Base-by-base conservation (phyloP, 2,329 filamentous ascomycete genomes). In the Cladobotryum mycophilum region DNA sequence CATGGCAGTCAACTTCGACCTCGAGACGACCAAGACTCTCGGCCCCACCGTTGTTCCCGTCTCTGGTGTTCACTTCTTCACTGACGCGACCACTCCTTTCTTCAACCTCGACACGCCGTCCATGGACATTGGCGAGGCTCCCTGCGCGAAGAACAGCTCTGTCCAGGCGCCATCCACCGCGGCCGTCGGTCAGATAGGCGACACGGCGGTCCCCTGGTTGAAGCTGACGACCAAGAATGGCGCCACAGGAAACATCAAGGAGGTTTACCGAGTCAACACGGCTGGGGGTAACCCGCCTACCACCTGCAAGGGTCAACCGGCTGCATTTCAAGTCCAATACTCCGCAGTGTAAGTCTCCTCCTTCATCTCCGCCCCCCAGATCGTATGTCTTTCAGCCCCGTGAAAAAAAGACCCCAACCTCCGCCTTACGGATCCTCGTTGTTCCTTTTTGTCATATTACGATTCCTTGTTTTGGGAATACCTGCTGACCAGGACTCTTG, bases 191-290 rank as follows among this genome's bases (percentile, higher is more conserved):
- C 76, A 78, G 45, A 59, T 73, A 5, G 84, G 85, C 49, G 78
- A 86, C 61, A 76, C 78, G 9, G 85, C 88, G 6, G 89, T 96
- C 1, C 63, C 85, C 1, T 96, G 91, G 90, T 74, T 97, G 55
- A 87, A 86, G 66, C 78, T 96, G 30, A 72, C 76, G 20, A 71
- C 76, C 14, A 71, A 69, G 17, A 65, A 70, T 13, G 65, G 64
- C 36, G 78, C 78, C n/a, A 84, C 81, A 1, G 80, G 80, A 2
- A 71, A 75, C 41, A 80, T 88, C 58, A 80, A 84, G 65, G 82
- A 89, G 65, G 84, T 96, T 20, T 97, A 92, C 70, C 81, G 92
- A 12, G 72, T 96, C 41, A 79, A 88, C 61, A 97, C 92, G 11
- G 89, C 86, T 1, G 91, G 90, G 22, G 92, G 92, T 11, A 80